A percentile compares a stretch with the other conserved stretches of the same genome.
Evolutionary conservation across 2,329 filamentous ascomycete species (phyloP).

Genomic region (Colletotrichum chlorophyti): DNA sequence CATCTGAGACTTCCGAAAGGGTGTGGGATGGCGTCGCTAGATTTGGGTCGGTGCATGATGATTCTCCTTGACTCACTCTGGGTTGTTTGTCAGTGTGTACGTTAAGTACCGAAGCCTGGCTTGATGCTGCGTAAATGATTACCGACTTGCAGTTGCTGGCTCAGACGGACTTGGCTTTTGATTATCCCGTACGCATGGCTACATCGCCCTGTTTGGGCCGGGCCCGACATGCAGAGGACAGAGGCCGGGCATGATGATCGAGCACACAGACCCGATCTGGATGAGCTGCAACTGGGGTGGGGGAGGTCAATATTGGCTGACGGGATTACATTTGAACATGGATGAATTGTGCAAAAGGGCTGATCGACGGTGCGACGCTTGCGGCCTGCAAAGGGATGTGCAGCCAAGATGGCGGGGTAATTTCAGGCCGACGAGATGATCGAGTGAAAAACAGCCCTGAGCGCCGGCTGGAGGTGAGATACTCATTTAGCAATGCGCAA

Average conservation of each 20-base stretch:
- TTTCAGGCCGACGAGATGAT: background rate
- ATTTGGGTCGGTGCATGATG: conserved; percentile 22
- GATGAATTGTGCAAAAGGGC: conserved; percentile 1
- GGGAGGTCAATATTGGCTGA: background rate
- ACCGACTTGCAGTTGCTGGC: no score
- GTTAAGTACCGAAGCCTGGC: background rate
- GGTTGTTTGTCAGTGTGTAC: background rate
- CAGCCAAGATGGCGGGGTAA: conserved; percentile 20
- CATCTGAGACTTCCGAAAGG: conserved; percentile 12
- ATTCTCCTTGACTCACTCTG: no score
- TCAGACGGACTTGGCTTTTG: background rate
- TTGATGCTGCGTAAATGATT: no score
- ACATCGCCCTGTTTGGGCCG: background rate
- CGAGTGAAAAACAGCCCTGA: conserved; percentile 11
- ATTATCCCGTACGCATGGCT: background rate
- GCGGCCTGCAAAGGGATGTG: conserved; percentile 8
- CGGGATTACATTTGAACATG: conserved; percentile 6
- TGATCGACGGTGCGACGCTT: conserved; percentile 9
- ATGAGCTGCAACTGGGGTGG: background rate
- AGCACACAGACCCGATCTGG: no score
- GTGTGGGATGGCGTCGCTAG: conserved; percentile 19
- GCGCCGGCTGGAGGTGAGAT: conserved; percentile 5
- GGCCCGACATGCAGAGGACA: background rate
- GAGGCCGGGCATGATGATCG: background rate
- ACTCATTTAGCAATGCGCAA: no score